phyloP scores from a whole-genome alignment of 2,329 filamentous ascomycete genomes.

The Pyrenophora graminea region DNA sequence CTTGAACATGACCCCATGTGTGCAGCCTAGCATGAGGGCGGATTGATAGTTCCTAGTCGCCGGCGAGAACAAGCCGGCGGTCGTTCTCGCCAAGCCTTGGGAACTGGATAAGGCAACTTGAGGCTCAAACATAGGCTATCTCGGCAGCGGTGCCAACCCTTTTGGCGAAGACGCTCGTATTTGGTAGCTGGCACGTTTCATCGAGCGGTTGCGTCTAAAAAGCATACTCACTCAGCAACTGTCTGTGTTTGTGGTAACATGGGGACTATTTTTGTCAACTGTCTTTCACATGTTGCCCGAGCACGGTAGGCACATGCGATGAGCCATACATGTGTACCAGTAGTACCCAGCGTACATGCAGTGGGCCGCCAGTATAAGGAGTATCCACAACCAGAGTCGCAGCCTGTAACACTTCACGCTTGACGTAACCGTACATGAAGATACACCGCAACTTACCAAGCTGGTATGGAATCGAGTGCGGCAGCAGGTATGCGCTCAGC shows the following conservation, averaged over 20 bases:
- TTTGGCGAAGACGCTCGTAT: background rate
- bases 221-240: background rate
- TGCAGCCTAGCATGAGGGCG: background rate
- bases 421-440: slow-evolving; percentile 38
- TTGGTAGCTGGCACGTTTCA: background rate
- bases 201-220: background rate
- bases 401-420: slow-evolving; percentile 22
- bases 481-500: slow-evolving; percentile 3
- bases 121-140: slow-evolving; percentile 21
- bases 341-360: slow-evolving; percentile 13
- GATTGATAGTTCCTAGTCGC: slow-evolving; percentile 17
- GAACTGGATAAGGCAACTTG: slow-evolving; percentile 13
- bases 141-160: slow-evolving; percentile 12
- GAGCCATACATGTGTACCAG: slow-evolving; percentile 11
- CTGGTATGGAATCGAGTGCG: background rate
- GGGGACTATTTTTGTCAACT: background rate
- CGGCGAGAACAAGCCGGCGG: slow-evolving; percentile 26
- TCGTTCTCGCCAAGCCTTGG: slow-evolving; percentile 23
- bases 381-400: slow-evolving; percentile 32
- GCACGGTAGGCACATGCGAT: slow-evolving; percentile 14
- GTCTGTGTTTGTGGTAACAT: background rate
- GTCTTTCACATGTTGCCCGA: slow-evolving; percentile 1
- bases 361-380: slow-evolving; percentile 20
- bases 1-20: background rate
- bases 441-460: slow-evolving; percentile 4